These are phyloP conservation scores for Oldenlandia corymbosa DNA, from an alignment of 257 asterid species.

Conservation along the genomic window DNA sequence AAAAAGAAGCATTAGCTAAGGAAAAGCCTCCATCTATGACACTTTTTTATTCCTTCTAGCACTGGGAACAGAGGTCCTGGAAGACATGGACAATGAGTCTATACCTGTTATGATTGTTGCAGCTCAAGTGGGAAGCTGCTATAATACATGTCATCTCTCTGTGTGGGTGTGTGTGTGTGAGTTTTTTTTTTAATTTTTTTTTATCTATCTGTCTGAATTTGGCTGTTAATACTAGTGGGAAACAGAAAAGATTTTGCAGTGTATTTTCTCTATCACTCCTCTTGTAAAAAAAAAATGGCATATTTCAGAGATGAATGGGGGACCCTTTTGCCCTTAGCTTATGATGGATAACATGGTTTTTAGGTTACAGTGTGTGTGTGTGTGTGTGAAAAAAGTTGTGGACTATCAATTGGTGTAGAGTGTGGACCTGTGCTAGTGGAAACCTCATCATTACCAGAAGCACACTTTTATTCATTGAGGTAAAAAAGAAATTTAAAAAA, in stretches of 20 bases:
- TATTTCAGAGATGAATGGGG: slow-evolving; percentile 20
- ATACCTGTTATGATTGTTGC: slow-evolving; percentile 12
- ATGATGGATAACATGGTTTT: slow-evolving; percentile 23
- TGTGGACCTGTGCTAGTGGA: slow-evolving; percentile 24
- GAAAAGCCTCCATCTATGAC: no score
- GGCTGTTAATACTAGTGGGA: slow-evolving; percentile 31
- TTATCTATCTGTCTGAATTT: slow-evolving; percentile 8
- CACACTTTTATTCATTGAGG: slow-evolving; percentile 17
- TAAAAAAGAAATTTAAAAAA: slow-evolving; percentile 23
- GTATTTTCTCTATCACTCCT: slow-evolving; percentile 12
- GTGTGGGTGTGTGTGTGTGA: neutral
- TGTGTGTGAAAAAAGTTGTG: slow-evolving; percentile 35
- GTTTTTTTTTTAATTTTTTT: no score
- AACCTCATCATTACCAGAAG: slow-evolving; percentile 23
- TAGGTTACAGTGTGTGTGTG: slow-evolving; percentile 16
- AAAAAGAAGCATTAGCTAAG: neutral
- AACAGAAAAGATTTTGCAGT: slow-evolving; percentile 21
- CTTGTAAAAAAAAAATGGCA: slow-evolving; percentile 25
- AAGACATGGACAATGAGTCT: no score
- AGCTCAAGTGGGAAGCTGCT: neutral
- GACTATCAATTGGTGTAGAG: slow-evolving; percentile 15
- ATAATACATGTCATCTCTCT: neutral
- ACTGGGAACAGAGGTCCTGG: no score
- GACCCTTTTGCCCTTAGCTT: slow-evolving; percentile 16
- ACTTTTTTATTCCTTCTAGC: no score